Base-by-base conservation (phyloP, 805 yeast species). In the Ogataea henricii region DNA sequence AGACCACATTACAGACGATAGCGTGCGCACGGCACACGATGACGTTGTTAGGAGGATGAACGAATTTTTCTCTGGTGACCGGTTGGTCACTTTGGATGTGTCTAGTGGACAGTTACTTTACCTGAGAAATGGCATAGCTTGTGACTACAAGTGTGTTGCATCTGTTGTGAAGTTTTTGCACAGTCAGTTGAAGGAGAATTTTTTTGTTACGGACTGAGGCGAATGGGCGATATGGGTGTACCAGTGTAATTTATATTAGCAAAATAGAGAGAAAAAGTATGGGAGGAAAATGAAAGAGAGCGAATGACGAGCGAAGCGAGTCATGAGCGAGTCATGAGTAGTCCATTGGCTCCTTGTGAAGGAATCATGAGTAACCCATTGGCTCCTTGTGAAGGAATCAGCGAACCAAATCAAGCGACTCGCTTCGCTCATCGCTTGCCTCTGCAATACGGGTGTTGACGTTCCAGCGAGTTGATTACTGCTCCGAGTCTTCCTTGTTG, bases 51-150 rank as follows among this genome's bases (percentile, higher is more conserved):
- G 41, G 10, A 40, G 22, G 9, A 23, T 64, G 13, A 32, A 21
- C 5, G 40, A 46, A 7, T 51, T 32, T 30, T 63, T 65, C 33
- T 45, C 27, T 3, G 67, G 67, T 10, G 56, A 53, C 4, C 45
- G 43, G 2, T 42, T 46, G 12, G 40, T 54, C 18, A 37, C 45
- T 4, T 25, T 51, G 2, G 25, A 33, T 1, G 43, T 41, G 6
- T 39, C 27, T 2, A 41, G 25, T 4, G 59, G 62, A 3, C 48
- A 45, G 16, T 35, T 64, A 14, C 43, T 61, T 1, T 56, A 56
- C 26, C 46, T 66, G 36, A 47, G 58, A 21, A 58, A 54, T 18
- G 59, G 58, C 1, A 39, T 66, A 2, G 64, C 62, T 3, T 65
- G 69, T 49, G 63, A 63, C 39, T 57, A 55, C 43, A 41, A 26